Evolutionary conservation across 176 grass and related monocot genomes (phyloP), one percentile per base, ranked within the genome.

Genomic region (Eremochloa ophiuroides): DNA sequence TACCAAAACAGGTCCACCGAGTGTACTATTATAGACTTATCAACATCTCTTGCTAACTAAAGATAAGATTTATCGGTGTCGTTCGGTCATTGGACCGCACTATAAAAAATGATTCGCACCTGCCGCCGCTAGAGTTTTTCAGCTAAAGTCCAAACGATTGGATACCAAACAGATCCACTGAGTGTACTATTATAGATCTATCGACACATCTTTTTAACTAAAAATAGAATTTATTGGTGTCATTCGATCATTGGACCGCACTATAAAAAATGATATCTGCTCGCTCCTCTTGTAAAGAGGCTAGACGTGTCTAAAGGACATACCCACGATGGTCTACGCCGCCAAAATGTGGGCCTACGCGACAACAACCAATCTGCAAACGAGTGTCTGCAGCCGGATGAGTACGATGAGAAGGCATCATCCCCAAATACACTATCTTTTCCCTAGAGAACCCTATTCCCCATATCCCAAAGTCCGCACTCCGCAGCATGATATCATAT

Each of bases 51-150:
- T 31, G 17, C 30, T 60, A 41, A 23, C 15, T 18, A 61, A 35
- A 8, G 39, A 41, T 4, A 28, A 0, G 1, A 30, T 7, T 29
- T 23, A 46, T 62, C 0, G 0, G 1, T 76, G 51, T 77, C 13
- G 26, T 41, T 8, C 23, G 4, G 0, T 33, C 29, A 63, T 63
- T 82, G 31, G 55, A 40, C 18, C 0, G 0, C 0, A 27, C 8
- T 34, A 76, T 71, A 82, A 82, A 77, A 71, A 41, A 62, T 0
- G n/a, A n/a, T n/a, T n/a, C n/a, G n/a, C n/a, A n/a, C n/a, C n/a
- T n/a, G n/a, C n/a, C n/a, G n/a, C n/a, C n/a, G n/a, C n/a, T n/a
- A n/a, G n/a, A n/a, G n/a, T n/a, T n/a, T n/a, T n/a, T n/a, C n/a
- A n/a, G n/a, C n/a, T n/a, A n/a, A n/a, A n/a, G n/a, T n/a, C n/a